A percentile compares a stretch with the other conserved stretches of the same genome.
These are phyloP conservation scores for Penicillium vulpinum DNA, from an alignment of 2,329 filamentous ascomycete genomes.

Conservation along the genomic window DNA sequence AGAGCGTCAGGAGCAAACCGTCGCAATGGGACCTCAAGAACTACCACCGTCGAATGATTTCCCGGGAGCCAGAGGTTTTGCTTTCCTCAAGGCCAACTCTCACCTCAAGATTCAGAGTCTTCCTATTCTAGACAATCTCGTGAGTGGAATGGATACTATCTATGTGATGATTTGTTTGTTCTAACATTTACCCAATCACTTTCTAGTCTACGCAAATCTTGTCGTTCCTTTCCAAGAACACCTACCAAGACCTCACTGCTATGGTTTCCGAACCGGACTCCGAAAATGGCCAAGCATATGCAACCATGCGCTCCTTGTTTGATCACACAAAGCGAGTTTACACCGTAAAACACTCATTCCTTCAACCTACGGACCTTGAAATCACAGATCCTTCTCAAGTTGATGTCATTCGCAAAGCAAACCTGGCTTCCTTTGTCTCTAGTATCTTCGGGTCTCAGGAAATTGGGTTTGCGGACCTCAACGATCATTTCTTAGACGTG, in stretches of 20 bases:
- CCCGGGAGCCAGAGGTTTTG: slow-evolving; percentile 34
- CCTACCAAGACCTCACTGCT: slow-evolving; percentile 57
- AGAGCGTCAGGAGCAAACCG: slow-evolving; percentile 44
- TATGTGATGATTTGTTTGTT: background rate
- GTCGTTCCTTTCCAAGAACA: slow-evolving; percentile 57
- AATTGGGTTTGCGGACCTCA: slow-evolving; percentile 63
- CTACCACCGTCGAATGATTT: slow-evolving; percentile 30
- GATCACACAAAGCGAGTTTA: slow-evolving; percentile 65
- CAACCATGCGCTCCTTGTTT: slow-evolving; percentile 61
- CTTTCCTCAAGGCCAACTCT: slow-evolving; percentile 46
- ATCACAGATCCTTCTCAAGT: slow-evolving; percentile 55
- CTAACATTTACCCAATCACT: background rate
- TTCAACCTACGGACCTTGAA: slow-evolving; percentile 55
- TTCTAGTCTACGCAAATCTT: slow-evolving; percentile 60
- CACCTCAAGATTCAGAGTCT: slow-evolving; percentile 60
- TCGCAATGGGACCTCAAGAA: slow-evolving; percentile 38
- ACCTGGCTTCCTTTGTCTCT: slow-evolving; percentile 64
- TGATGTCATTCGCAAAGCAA: slow-evolving; percentile 63
- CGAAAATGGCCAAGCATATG: slow-evolving; percentile 61
- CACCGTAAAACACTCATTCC: slow-evolving; percentile 56
- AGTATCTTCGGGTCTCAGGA: slow-evolving; percentile 65
- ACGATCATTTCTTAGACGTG: slow-evolving; percentile 63
- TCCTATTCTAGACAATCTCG: slow-evolving; percentile 62
- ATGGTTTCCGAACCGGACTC: slow-evolving; percentile 58
- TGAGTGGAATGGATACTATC: slow-evolving; percentile 33